Conservation (phyloP, 192 early-diverging fungal genomes). For the Funneliformis mosseae region DNA sequence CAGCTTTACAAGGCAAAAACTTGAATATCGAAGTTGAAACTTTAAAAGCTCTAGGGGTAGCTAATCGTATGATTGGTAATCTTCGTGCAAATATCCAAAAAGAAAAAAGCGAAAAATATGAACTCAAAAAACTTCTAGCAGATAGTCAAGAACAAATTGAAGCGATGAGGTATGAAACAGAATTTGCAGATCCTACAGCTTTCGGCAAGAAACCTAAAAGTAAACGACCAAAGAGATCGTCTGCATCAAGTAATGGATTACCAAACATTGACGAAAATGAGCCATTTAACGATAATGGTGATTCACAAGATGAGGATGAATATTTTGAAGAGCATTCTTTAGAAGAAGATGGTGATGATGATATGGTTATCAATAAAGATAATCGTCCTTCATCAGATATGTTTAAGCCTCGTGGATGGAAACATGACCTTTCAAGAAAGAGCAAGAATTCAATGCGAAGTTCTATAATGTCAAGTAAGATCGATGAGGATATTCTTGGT, state of each 20-base stretch:
- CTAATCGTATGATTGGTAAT: constrained; percentile 57
- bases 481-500: constrained; percentile 13
- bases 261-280: constrained; percentile 13
- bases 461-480: constrained; percentile 7
- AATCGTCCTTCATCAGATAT: constrained; percentile 22
- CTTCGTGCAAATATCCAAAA: constrained; percentile 54
- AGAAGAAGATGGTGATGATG: constrained; percentile 13
- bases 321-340: background rate
- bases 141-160: constrained; percentile 64
- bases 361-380: constrained; percentile 6
- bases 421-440: background rate
- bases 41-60: constrained; percentile 44
- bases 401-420: constrained; percentile 23
- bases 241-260: background rate
- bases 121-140: constrained; percentile 54
- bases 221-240: constrained; percentile 16
- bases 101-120: constrained; percentile 58
- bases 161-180: constrained; percentile 50
- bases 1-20: constrained; percentile 13
- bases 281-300: background rate
- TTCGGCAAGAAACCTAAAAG: background rate
- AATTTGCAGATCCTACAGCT: constrained; percentile 31
- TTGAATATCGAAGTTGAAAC: constrained; percentile 38
- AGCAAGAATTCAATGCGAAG: background rate
- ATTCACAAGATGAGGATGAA: background rate